These are phyloP conservation scores for Calonectria montana DNA, from an alignment of 2,329 filamentous ascomycete genomes.

Conservation along the genomic window DNA sequence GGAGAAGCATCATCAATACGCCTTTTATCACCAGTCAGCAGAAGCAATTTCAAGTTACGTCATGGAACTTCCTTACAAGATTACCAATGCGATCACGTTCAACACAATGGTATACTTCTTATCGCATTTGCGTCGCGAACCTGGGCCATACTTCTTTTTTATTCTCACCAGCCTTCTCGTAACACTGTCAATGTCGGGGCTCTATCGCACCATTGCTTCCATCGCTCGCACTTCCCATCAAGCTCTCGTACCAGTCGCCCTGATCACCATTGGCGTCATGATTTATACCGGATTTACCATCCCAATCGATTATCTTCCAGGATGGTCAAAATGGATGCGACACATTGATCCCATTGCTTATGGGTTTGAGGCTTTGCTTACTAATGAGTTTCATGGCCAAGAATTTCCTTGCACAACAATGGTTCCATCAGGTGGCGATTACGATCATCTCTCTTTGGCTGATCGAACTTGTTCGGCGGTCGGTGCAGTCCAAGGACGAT, in stretches of 20 bases:
- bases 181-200: constrained; percentile 70
- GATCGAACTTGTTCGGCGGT: constrained; percentile 15
- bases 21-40: constrained; percentile 47
- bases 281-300: constrained; percentile 61
- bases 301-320: constrained; percentile 59
- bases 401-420: constrained; percentile 30
- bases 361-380: constrained; percentile 72
- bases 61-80: constrained; percentile 54
- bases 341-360: constrained; percentile 74
- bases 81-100: constrained; percentile 51
- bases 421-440: constrained; percentile 12
- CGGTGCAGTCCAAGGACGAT: neutral
- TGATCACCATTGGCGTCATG: constrained; percentile 45
- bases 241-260: constrained; percentile 51
- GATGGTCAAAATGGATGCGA: constrained; percentile 75
- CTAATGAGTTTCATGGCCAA: constrained; percentile 68
- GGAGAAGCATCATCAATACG: constrained; percentile 50
- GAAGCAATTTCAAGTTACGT: constrained; percentile 48
- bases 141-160: constrained; percentile 59
- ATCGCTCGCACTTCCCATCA: constrained; percentile 29
- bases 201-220: constrained; percentile 59
- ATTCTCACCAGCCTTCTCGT: constrained; percentile 58
- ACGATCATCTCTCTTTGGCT: neutral
- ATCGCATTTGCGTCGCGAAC: constrained; percentile 54
- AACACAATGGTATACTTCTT: constrained; percentile 60